phyloP scores from a whole-genome alignment of 805 yeast species.

The Dipodascopsis uninucleata region DNA sequence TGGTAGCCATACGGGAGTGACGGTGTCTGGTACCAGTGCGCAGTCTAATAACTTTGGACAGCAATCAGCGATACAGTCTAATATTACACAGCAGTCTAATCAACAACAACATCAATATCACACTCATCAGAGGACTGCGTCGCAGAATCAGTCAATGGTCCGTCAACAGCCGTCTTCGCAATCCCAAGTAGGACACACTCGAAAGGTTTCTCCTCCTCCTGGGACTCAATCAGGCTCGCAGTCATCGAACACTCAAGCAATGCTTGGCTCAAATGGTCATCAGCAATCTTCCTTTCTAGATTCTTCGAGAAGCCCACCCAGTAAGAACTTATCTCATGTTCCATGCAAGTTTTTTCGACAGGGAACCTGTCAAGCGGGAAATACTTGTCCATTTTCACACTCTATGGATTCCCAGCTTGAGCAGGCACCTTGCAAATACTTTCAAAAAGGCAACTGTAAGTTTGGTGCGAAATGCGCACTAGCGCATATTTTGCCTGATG shows the following conservation, averaged over 20 bases:
- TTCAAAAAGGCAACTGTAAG: slow-evolving; percentile 94
- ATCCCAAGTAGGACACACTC: too few species aligned
- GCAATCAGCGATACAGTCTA: background rate
- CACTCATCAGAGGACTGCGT: too few species aligned
- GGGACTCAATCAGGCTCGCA: too few species aligned
- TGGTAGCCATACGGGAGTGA: background rate
- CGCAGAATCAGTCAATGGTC: too few species aligned
- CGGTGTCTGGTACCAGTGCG: background rate
- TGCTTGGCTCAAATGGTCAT: too few species aligned
- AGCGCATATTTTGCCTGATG: slow-evolving; percentile 87
- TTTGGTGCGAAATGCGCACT: slow-evolving; percentile 93
- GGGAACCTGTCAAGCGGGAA: slow-evolving; percentile 94
- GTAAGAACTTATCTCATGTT: slow-evolving; percentile 69
- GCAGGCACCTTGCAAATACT: slow-evolving; percentile 77
- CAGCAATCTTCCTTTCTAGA: slow-evolving; percentile 19
- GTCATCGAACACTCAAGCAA: too few species aligned
- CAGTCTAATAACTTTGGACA: too few species aligned
- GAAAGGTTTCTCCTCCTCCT: too few species aligned
- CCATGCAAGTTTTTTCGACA: slow-evolving; percentile 93
- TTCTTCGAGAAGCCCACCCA: slow-evolving; percentile 28
- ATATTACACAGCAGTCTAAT: background rate
- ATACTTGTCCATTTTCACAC: slow-evolving; percentile 87
- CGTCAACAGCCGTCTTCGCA: too few species aligned
- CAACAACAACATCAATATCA: slow-evolving; percentile 8
- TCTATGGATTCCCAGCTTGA: slow-evolving; percentile 53